Evolutionary conservation across 495 filamentous ascomycete genomes (phyloP), one percentile per base, ranked within the genome.

Genomic region (Xylaria sp.): DNA sequence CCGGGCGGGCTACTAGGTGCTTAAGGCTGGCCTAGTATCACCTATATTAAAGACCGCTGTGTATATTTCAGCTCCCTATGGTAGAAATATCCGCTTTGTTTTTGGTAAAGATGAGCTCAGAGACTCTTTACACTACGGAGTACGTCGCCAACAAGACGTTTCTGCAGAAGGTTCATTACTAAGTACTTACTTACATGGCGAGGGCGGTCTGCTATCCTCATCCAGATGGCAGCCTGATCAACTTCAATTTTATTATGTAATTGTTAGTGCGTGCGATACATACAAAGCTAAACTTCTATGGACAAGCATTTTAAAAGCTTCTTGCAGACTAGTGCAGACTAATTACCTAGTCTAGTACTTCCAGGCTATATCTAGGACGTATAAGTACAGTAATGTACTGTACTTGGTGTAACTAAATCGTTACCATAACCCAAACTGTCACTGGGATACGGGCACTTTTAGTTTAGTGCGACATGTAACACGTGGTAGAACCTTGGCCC

Each of bases 401-500:
- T 35, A 21, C 1, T 21, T 3, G 15, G 2, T 17, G 1, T 19
- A 33, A n/a, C n/a, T n/a, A n/a, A 29, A 21, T 21, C n/a, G 57
- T 12, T 59, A 37, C 33, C n/a, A 59, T 35, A 19, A 15, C 8
- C 43, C n/a, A 29, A 48, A 31, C 31, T 26, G 64, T 41, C 33
- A 21, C 46, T 43, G 52, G 37, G 50, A 58, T 50, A 58, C 11
- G 41, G 29, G 62, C 29, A 50, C 29, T 50, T 48, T 24, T 44
- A 55, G 64, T 50, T 50, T 68, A 68, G 55, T 68, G 66, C 53
- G 66, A 59, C 40, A 46, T 61, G 21, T 61, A 58, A 61, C 66
- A 68, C 66, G 66, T 68, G 66, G 66, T 68, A 68, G 35, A 19
- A 40, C 19, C 66, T 68, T 68, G 66, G 53, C 66, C 48, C 35